Percentiles rank a stretch among this genome's conserved stretches.
These are phyloP conservation scores for Tricholoma sp. DNA, from an alignment of 768 basidiomycete genomes.

Conservation along the genomic window DNA sequence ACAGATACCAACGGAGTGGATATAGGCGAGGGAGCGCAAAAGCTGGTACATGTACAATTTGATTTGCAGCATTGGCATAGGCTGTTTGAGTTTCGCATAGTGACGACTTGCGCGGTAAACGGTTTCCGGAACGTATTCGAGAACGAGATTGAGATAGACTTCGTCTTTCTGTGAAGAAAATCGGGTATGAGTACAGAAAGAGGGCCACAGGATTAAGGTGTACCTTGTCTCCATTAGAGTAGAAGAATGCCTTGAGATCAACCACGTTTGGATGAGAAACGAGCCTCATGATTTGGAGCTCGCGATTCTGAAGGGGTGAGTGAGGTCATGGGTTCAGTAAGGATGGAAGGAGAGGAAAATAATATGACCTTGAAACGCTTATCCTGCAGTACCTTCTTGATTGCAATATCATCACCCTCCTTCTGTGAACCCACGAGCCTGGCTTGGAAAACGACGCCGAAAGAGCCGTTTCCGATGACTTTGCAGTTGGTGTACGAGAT, in stretches of 20 bases:
- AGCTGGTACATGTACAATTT: constrained; percentile 99
- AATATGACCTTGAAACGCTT: constrained; percentile 96
- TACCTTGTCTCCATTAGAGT: constrained; percentile 99
- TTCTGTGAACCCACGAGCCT: constrained; percentile 68
- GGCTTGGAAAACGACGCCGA: constrained; percentile 98
- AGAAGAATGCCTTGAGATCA: constrained; percentile 97
- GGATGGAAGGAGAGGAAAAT: constrained; percentile 13
- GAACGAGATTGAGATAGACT: constrained; percentile 98
- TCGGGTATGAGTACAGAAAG: constrained; percentile 9
- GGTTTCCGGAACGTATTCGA: constrained; percentile 99
- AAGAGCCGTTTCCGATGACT: constrained; percentile 98
- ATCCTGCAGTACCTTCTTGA: constrained; percentile 99
- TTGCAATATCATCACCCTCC: constrained; percentile 86
- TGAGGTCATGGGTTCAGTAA: constrained; percentile 4
- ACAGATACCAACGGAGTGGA: constrained; percentile 98
- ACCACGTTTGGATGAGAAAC: constrained; percentile 97
- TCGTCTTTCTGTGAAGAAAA: constrained; percentile 81
- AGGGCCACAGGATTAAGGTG: constrained; percentile 16
- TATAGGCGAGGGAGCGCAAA: constrained; percentile 96
- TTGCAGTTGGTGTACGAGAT: constrained; percentile 97
- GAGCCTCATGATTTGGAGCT: constrained; percentile 97
- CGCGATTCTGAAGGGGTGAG: constrained; percentile 73
- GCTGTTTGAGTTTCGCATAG: constrained; percentile 99
- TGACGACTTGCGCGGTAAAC: constrained; percentile 98
- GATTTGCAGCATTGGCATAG: constrained; percentile 99